These are phyloP conservation scores for Microbotryum scabiosae DNA, from an alignment of 1,284 basidiomycete species.

Conservation along the genomic window DNA sequence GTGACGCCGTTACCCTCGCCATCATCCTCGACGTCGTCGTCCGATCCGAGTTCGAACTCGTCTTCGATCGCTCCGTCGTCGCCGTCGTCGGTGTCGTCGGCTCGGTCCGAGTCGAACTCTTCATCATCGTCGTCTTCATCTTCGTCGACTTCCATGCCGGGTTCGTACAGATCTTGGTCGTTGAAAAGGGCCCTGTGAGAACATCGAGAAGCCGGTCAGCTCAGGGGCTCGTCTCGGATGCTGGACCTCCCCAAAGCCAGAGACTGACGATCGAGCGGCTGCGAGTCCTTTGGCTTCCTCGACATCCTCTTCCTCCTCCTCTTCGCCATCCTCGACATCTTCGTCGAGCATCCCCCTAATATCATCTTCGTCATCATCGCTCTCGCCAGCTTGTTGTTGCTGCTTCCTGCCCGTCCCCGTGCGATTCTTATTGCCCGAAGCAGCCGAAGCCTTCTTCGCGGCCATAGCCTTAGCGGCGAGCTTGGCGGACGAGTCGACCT, in stretches of 20 bases:
- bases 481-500: too few relatives aligned
- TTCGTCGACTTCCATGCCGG: constrained; percentile 37
- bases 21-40: constrained; percentile 31
- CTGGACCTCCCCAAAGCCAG: background rate
- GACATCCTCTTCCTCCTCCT: constrained; percentile 23
- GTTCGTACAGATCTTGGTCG: constrained; percentile 35
- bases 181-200: constrained; percentile 33
- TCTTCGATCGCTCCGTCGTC: constrained; percentile 42
- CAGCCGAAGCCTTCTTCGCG: background rate
- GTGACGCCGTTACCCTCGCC: constrained; percentile 16
- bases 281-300: constrained; percentile 20
- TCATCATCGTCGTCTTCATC: constrained; percentile 46
- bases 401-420: constrained; percentile 7
- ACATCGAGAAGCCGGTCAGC: background rate
- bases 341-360: constrained; percentile 20
- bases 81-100: constrained; percentile 25
- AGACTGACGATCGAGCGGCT: constrained; percentile 29
- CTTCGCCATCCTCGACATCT: constrained; percentile 18
- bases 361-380: constrained; percentile 26
- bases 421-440: constrained; percentile 7
- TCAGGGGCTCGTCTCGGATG: background rate
- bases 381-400: constrained; percentile 7
- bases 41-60: constrained; percentile 43
- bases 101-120: constrained; percentile 32
- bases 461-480: background rate